Base-by-base conservation (phyloP, 2,329 filamentous ascomycete genomes). In the Microcera coccophila region DNA sequence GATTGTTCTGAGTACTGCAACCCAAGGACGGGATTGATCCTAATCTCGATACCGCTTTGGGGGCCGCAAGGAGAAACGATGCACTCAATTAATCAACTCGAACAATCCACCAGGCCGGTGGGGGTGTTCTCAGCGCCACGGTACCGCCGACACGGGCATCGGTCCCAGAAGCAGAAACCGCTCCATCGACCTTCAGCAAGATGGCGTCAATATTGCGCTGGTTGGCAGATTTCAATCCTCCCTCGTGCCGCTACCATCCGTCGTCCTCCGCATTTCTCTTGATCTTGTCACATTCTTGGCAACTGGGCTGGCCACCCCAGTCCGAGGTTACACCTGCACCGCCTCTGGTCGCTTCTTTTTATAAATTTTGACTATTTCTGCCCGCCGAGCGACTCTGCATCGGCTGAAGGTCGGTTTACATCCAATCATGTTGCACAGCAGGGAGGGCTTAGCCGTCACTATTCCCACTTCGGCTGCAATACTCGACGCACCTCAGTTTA, bases 281-380 rank as follows among this genome's bases (percentile, higher is more conserved):
- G 35, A 48, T 48, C 35, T 39, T 18, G 37, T 40, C 36, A 40
- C 38, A 40, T 40, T 40, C 45, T 45, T 45, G 45, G 45, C 45
- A 42, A 11, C 21, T 33, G 45, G 38, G 39, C 42, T 39, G 42
- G 36, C 42, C 38, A 39, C 41, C 39, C 26, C 21, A 33, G 29
- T 21, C 20, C 18, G 15, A 32, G n/a, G 51, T 49, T 58, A 55
- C 55, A 58, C 55, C 53, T 58, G 55, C 55, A 58, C 55, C 53
- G 55, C 55, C 55, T 58, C 47, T 26, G 28, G 40, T 44, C 51
- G 55, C 53, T 57, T 58, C 55, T 58, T 58, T 58, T 58, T 57
- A 52, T 58, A 55, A 54, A 44, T 48, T 45, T 48, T 16, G 39
- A 34, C 38, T 36, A 33, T 40, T 38, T 24, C 20, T 22, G 15